Percentiles rank a stretch among this genome's conserved stretches.
phyloP scores from a whole-genome alignment of 2,329 filamentous ascomycete genomes.

The Falciphora oryzae region DNA sequence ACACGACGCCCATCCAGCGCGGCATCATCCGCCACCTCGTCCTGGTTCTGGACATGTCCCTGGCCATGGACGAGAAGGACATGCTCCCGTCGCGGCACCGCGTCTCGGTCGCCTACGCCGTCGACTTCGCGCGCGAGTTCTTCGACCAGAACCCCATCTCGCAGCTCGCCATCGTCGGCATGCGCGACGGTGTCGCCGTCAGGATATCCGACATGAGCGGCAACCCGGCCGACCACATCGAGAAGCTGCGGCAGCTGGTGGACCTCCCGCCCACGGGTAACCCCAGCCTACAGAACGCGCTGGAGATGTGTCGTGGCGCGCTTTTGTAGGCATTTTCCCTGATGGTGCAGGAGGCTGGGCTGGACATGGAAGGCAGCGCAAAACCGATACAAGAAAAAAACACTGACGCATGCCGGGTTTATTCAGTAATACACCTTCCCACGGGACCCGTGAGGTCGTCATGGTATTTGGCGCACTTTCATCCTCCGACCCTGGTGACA shows the following conservation, averaged over 20 bases:
- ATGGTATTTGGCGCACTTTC: constrained; percentile 88
- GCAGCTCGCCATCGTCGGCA: constrained; percentile 85
- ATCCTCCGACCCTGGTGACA: constrained; percentile 89
- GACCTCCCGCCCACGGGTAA: constrained; percentile 65
- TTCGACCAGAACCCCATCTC: constrained; percentile 99
- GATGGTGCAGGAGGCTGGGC: not conserved
- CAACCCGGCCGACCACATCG: constrained; percentile 83
- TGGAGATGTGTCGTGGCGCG: constrained; percentile 89
- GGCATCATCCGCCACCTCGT: constrained; percentile 97
- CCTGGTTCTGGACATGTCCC: constrained; percentile 84
- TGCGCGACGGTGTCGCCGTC: constrained; percentile 86
- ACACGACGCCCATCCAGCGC: constrained; percentile 91
- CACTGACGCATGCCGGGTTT: not conserved
- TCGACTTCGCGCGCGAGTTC: constrained; percentile 86
- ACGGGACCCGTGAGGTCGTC: constrained; percentile 89
- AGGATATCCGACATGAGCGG: constrained; percentile 85
- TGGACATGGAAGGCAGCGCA: not conserved
- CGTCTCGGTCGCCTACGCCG: constrained; percentile 73
- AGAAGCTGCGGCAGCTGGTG: constrained; percentile 63
- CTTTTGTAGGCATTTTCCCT: constrained; percentile 57
- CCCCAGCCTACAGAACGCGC: constrained; percentile 83
- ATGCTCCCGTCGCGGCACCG: constrained; percentile 82
- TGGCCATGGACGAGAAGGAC: constrained; percentile 93
- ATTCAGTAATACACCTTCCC: constrained; percentile 76
- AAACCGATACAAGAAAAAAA: constrained; percentile 13